These are phyloP conservation scores for Coniochaeta sp. DNA, from an alignment of 2,329 filamentous ascomycete genomes.

Conservation along the genomic window DNA sequence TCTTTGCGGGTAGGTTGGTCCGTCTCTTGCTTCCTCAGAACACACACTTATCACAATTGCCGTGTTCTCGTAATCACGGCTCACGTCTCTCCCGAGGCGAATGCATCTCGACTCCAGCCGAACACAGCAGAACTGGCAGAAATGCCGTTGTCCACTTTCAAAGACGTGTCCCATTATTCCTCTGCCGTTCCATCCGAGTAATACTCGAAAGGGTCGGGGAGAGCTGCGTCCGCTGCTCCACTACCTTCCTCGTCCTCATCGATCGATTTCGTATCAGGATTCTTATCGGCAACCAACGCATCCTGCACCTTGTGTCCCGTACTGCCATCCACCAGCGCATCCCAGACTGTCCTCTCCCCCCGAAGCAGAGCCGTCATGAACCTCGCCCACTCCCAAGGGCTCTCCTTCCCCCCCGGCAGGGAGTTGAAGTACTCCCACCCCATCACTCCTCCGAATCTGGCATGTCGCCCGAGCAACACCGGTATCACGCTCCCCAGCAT, in stretches of 20 bases:
- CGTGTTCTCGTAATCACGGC: background rate
- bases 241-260: background rate
- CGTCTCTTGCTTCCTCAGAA: background rate
- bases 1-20: background rate
- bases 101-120: background rate
- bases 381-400: slow-evolving; percentile 68
- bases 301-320: background rate
- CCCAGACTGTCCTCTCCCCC: slow-evolving; percentile 15
- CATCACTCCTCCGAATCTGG: slow-evolving; percentile 71
- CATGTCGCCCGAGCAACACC: slow-evolving; percentile 48
- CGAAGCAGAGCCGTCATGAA: slow-evolving; percentile 44
- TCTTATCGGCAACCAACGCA: background rate
- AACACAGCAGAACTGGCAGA: background rate
- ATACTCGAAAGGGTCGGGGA: background rate
- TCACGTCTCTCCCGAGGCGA: background rate
- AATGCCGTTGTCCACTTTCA: background rate
- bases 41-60: background rate
- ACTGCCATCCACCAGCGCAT: background rate
- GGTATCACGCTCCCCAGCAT: slow-evolving; percentile 49
- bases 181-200: slow-evolving; percentile 8
- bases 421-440: slow-evolving; percentile 84
- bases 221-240: background rate
- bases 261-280: background rate
- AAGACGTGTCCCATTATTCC: background rate
- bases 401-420: slow-evolving; percentile 47